Base-by-base conservation (phyloP, 352 stramenopile genomes). In the Halophytophthora polymorphica region DNA sequence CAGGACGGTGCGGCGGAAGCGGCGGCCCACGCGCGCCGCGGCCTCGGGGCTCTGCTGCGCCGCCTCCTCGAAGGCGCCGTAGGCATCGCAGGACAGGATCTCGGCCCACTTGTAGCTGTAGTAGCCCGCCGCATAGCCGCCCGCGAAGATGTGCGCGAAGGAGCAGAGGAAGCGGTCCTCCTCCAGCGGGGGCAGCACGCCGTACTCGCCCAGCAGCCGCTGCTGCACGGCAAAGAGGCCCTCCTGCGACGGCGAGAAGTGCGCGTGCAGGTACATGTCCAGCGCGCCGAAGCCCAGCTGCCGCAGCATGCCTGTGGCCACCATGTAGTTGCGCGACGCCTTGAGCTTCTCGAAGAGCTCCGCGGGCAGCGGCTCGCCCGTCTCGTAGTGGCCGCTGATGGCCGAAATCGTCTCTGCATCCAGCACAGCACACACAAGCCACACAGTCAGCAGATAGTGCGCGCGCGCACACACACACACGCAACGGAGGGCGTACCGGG, bases 131-230 rank as follows among this genome's bases (percentile, higher is more conserved):
- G 93, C 84, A 66, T 99, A 99, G 31, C 96, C 96, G 2, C 96
- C 96, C 0, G 93, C 97, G 66, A 99, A 99, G 56, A 99, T 99
- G 70, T 99, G 97, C 25, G 71, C 82, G 69, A 99, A 99, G 31
- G 90, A 93, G 66, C 96, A 98, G n/a, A 99, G 74, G 70, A 99
- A 99, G 31, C 95, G 77, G 72, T 99, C 96, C 53, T 98, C 93
- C 35, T 77, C 59, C 3, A 99, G 75, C 22, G 96, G 95, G 51
- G 77, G 69, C 45, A 97, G 64, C 14, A 98, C 90, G 15, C 88
- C 92, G 50, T 79, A 89, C 17, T 79, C 73, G 22, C 69, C 39
- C 7, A 97, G 81, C 22, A 98, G 82, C 45, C 82, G 76, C 45
- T 90, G 76, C 63, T 99, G 96, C 22, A 97, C 82, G 45, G 97